A percentile compares a stretch with the other conserved stretches of the same genome.
Conservation (phyloP, 179 eudicot species). For the Silene noctiflora region DNA sequence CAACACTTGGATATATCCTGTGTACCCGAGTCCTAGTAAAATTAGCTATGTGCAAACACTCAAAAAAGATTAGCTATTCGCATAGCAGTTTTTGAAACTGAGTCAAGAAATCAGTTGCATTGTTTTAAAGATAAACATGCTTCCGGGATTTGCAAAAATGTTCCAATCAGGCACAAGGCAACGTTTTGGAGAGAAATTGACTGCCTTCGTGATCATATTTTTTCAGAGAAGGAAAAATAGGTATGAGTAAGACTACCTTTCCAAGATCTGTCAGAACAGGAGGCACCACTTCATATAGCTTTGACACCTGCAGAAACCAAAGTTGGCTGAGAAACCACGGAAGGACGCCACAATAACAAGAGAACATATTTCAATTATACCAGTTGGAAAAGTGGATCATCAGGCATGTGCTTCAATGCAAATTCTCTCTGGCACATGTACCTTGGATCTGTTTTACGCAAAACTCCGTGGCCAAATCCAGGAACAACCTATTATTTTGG, state of each 20-base stretch:
- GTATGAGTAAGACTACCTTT: conserved; percentile 47
- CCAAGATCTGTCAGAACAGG: conserved; percentile 87
- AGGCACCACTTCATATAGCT: conserved; percentile 91
- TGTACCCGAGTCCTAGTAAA: too few species aligned
- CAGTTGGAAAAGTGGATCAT: conserved; percentile 90
- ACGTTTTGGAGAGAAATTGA: neutral
- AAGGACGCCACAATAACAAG: conserved; percentile 15
- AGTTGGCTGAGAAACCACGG: conserved; percentile 14
- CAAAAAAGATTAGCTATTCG: too few species aligned
- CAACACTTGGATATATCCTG: too few species aligned
- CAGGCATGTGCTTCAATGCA: conserved; percentile 87
- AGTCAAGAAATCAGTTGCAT: too few species aligned
- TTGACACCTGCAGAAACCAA: conserved; percentile 57
- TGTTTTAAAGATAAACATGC: neutral
- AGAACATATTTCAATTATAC: conserved; percentile 33
- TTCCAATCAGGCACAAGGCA: neutral
- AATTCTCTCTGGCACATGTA: conserved; percentile 95
- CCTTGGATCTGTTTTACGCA: conserved; percentile 94
- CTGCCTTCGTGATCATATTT: neutral
- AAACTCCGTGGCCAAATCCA: conserved; percentile 97
- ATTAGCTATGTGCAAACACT: neutral
- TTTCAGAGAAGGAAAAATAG: neutral
- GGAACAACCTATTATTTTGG: conserved; percentile 69
- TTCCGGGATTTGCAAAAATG: neutral
- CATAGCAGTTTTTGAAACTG: too few species aligned